Percentiles rank a stretch among this genome's conserved stretches.
Evolutionary conservation across 305 asterid genomes (phyloP).

Genomic region (Fraxinus albicans): DNA sequence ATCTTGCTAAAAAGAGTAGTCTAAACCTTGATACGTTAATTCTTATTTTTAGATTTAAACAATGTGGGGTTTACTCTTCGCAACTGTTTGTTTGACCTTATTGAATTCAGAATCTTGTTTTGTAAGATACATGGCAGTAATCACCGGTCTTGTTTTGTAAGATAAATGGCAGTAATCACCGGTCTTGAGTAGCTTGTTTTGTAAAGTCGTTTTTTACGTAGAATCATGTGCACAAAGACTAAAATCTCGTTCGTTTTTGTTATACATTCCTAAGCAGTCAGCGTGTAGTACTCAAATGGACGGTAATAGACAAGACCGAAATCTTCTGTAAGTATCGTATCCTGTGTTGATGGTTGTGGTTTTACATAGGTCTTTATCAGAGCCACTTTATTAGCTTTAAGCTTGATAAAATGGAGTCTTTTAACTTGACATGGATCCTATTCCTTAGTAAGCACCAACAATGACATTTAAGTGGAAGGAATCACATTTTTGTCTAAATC

Average conservation of each 20-base stretch:
- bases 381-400: slow-evolving; percentile 31
- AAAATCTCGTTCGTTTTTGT: background rate
- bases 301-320: background rate
- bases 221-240: background rate
- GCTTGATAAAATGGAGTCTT: slow-evolving; percentile 8
- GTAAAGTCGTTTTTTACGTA: background rate
- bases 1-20: background rate
- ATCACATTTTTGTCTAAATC: slow-evolving; percentile 27
- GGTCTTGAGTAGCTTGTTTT: background rate
- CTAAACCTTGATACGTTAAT: background rate
- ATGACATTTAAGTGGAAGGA: slow-evolving; percentile 25
- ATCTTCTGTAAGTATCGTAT: slow-evolving; percentile 27
- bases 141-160: background rate
- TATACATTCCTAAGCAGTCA: background rate
- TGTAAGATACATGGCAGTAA: background rate
- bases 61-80: no score
- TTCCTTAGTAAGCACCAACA: slow-evolving; percentile 25
- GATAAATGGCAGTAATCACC: no score
- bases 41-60: no score
- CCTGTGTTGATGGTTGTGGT: background rate
- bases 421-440: slow-evolving; percentile 25
- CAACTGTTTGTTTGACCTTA: no score
- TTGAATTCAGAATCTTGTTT: background rate
- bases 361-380: slow-evolving; percentile 2
- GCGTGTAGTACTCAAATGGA: background rate